A percentile compares a stretch with the other conserved stretches of the same genome.
Conservation (phyloP, 345 rosid species). For the Excoecaria agallocha region DNA sequence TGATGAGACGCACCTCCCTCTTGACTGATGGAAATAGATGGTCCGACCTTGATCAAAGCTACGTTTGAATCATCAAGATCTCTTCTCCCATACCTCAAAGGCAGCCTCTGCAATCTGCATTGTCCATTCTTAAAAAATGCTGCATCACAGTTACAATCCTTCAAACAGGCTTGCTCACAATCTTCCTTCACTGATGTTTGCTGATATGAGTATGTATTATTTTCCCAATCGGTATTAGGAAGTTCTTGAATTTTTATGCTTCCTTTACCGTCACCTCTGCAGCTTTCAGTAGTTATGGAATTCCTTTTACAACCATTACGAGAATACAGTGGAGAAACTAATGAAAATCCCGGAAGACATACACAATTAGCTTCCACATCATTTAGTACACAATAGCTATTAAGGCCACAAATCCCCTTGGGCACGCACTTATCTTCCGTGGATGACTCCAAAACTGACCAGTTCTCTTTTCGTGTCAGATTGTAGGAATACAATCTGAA, state of each 20-base stretch:
- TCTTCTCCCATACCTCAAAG: background rate
- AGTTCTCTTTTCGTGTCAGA: background rate
- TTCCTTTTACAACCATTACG: background rate
- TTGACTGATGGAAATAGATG: background rate
- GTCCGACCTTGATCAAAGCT: constrained; percentile 23
- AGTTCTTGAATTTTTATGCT: constrained; percentile 5
- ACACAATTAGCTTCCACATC: too few relatives aligned
- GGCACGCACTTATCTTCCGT: constrained; percentile 12
- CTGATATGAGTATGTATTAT: background rate
- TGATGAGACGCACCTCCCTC: background rate
- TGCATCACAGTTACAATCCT: too few relatives aligned
- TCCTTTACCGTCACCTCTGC: background rate
- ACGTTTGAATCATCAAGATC: background rate
- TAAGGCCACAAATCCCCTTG: too few relatives aligned
- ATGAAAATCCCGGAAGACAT: too few relatives aligned
- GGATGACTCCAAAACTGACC: constrained; percentile 8
- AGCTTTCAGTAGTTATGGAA: constrained; percentile 6
- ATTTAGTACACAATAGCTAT: too few relatives aligned
- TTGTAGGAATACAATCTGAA: constrained; percentile 12
- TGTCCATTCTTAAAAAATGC: too few relatives aligned
- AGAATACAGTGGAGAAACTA: too few relatives aligned
- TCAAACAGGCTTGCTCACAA: background rate
- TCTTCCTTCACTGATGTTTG: background rate
- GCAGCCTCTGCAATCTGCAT: too few relatives aligned
- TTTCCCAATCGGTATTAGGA: constrained; percentile 15